These are phyloP conservation scores for Malus sylvestris DNA, from an alignment of 306 rosid species.

Conservation along the genomic window DNA sequence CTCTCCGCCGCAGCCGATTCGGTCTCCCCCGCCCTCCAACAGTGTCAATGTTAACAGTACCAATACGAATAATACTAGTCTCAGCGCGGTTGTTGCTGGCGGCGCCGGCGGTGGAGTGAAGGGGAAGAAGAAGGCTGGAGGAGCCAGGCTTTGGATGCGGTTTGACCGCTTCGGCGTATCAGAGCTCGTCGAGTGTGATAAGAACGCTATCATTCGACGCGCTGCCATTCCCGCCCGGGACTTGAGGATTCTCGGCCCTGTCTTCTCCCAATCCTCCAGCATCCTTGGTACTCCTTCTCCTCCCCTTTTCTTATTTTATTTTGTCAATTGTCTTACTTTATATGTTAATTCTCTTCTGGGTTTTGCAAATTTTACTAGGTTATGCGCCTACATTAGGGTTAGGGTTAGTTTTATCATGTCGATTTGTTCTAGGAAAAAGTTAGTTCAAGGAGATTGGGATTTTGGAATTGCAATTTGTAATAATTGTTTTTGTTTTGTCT, in stretches of 20 bases:
- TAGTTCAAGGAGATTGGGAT: neutral
- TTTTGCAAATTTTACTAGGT: neutral
- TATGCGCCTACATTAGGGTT: neutral
- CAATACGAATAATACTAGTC: constrained; percentile 1
- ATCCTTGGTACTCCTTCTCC: constrained; percentile 58
- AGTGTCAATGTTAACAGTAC: neutral
- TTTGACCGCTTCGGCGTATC: constrained; percentile 63
- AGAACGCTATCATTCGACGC: constrained; percentile 64
- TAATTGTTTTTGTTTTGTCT: neutral
- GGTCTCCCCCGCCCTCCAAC: neutral
- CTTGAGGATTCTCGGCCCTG: constrained; percentile 83
- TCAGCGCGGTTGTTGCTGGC: neutral
- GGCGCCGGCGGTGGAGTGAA: constrained; percentile 24
- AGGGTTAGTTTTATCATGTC: neutral
- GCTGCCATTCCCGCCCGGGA: constrained; percentile 83
- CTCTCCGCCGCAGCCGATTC: constrained; percentile 18
- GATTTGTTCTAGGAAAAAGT: no score
- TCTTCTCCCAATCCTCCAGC: constrained; percentile 88
- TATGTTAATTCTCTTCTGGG: neutral
- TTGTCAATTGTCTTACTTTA: neutral
- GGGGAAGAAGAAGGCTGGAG: constrained; percentile 80
- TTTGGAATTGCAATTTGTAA: neutral
- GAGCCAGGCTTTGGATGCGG: constrained; percentile 89
- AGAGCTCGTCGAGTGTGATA: constrained; percentile 82
- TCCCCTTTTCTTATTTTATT: neutral